Evolutionary conservation across 805 yeast genomes (phyloP), one percentile per base, ranked within the genome.

Genomic region (Nakazawaea anatomiae): DNA sequence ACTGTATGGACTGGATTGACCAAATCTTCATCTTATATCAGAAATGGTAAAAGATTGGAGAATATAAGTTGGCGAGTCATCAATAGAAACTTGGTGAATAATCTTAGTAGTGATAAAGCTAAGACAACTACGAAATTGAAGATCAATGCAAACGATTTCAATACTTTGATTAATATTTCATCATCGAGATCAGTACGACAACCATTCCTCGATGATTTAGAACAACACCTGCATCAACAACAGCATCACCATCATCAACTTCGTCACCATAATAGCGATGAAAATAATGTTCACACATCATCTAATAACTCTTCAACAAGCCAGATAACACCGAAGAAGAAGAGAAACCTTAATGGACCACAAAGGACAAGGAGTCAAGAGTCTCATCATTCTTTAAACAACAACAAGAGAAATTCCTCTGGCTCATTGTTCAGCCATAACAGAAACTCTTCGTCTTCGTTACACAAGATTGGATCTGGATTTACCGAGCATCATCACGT

Each of bases 1-100:
- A 65, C 71, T 3, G 65, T 73, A 28, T 72, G 76, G 74, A 69
- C 74, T 8, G 73, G 75, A 1, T 47, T 68, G 11, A 63, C 63
- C 9, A 67, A 68, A 48, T 61, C 67, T 1, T 59, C 67, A 28
- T 64, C 61, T 42, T 59, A 60, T 44, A 60, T 68, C 14, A 55
- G 55, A 38, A 64, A 67, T 48, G 72, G 72, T 30, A 60, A 60
- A 44, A 53, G 73, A 46, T 54, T 68, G 14, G 72, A 66, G 50
- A 68, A 68, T 50, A 59, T 67, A 11, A 60, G 68, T 46, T 67
- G 71, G 72, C 55, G 73, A 35, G 62, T 66, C 25, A 65, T 67
- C 12, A 68, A 68, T 48, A 57, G 65, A 39, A 61, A 61, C 35
- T 48, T 68, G 12, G 39, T 52, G 25, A 40, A 18, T 14, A 10